These are phyloP conservation scores for Corylus heterophylla DNA, from an alignment of 306 rosid species.

Conservation along the genomic window DNA sequence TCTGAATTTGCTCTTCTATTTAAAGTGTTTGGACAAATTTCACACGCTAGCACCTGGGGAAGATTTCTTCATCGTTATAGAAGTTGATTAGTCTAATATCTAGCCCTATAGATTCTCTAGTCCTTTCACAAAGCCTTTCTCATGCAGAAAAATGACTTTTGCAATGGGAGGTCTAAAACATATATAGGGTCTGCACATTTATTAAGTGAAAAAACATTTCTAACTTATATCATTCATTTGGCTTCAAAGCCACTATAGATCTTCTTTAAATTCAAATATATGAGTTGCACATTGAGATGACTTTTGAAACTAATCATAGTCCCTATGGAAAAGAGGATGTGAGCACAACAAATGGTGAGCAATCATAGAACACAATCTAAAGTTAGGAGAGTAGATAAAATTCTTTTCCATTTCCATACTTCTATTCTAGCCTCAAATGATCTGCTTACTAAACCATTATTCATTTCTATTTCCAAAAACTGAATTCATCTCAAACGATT, in stretches of 20 bases:
- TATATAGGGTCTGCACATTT: background rate
- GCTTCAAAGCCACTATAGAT: background rate
- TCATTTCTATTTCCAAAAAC: no score
- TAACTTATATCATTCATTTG: background rate
- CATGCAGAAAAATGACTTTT: background rate
- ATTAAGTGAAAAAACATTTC: background rate
- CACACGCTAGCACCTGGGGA: background rate
- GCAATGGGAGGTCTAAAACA: background rate
- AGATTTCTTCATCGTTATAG: background rate
- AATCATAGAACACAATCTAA: no score
- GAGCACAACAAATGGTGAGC: no score
- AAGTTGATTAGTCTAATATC: slow-evolving; percentile 5
- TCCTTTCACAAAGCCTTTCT: background rate
- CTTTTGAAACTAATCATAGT: background rate
- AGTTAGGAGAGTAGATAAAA: no score
- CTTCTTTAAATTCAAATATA: background rate
- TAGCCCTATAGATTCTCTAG: background rate
- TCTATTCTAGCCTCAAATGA: no score
- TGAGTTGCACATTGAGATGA: background rate
- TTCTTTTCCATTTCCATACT: no score
- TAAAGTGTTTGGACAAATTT: background rate
- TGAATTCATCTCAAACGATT: no score
- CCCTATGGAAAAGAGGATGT: background rate
- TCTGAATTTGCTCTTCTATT: background rate
- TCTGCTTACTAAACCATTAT: no score